Conservation (phyloP, 495 filamentous ascomycete genomes). For the Penicillium taxi region DNA sequence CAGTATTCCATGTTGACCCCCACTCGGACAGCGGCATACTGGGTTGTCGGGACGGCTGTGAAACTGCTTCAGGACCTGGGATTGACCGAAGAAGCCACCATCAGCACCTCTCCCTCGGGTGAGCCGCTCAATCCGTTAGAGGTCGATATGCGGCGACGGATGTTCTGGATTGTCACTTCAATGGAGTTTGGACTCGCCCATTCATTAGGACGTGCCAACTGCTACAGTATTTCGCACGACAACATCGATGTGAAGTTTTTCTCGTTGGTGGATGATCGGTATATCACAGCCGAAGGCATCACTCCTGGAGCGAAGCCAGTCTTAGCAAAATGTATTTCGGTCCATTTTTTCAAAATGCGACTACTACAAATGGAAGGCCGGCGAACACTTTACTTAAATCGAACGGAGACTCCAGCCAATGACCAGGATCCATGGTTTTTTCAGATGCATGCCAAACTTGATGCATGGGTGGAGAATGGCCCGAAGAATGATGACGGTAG, state of each 20-base stretch:
- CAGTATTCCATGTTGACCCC: conserved; percentile 90
- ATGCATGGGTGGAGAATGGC: conserved; percentile 59
- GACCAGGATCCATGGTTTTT: conserved; percentile 80
- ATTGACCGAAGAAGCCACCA: conserved; percentile 76
- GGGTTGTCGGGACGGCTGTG: conserved; percentile 77
- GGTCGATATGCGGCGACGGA: conserved; percentile 77
- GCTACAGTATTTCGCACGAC: conserved; percentile 68
- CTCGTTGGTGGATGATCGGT: conserved; percentile 64
- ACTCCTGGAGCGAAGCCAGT: conserved; percentile 54
- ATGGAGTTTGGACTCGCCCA: conserved; percentile 87
- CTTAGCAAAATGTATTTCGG: conserved; percentile 73
- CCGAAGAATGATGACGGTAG: conserved; percentile 56
- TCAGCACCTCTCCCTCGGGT: conserved; percentile 46
- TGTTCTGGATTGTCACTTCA: conserved; percentile 76
- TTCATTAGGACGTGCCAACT: conserved; percentile 73
- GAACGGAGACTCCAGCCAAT: conserved; percentile 59
- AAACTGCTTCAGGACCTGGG: conserved; percentile 81
- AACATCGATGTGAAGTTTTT: conserved; percentile 79
- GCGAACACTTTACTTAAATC: conserved; percentile 72
- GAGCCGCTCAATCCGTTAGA: conserved; percentile 53
- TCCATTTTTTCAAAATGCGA: conserved; percentile 91
- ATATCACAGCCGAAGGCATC: conserved; percentile 74
- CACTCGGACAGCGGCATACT: conserved; percentile 82
- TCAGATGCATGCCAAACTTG: conserved; percentile 67
- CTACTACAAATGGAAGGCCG: conserved; percentile 80